Conservation (phyloP, 768 basidiomycete species). For the Hemileccinum impolitum region DNA sequence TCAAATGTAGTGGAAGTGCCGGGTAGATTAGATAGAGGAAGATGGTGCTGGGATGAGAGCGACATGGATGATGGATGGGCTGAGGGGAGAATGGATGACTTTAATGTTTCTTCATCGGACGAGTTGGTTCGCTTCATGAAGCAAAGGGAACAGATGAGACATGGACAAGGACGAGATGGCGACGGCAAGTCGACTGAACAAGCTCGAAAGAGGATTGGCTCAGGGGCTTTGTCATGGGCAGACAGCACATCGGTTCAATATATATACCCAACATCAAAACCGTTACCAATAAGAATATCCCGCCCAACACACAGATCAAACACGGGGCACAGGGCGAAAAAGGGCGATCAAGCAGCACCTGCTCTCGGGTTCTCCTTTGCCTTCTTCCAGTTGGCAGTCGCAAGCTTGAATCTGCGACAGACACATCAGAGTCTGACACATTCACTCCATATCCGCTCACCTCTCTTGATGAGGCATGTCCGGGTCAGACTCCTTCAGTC, state of each 20-base stretch:
- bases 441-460: conserved; percentile 33
- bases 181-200: conserved; percentile 21
- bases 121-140: conserved; percentile 36
- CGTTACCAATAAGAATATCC: conserved; percentile 35
- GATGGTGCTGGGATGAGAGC: conserved; percentile 4
- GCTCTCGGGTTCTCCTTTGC: conserved; percentile 63
- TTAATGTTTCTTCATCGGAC: conserved; percentile 8
- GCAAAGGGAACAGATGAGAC: conserved; percentile 20
- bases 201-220: conserved; percentile 23
- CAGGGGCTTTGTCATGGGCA: conserved; percentile 15
- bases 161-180: neutral
- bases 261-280: conserved; percentile 20
- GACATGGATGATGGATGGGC: conserved; percentile 2
- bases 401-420: conserved; percentile 62
- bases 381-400: conserved; percentile 76
- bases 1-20: conserved; percentile 14
- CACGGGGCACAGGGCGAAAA: conserved; percentile 12
- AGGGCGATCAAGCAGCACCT: conserved; percentile 18
- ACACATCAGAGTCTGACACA: neutral
- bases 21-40: conserved; percentile 27
- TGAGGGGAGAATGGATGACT: conserved; percentile 6
- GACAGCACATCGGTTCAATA: conserved; percentile 13
- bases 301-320: conserved; percentile 14
- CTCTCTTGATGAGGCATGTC: conserved; percentile 70
- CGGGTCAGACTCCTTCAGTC: conserved; percentile 73